Conservation (phyloP, 2,329 filamentous ascomycete species). For the Alternaria arborescens region DNA sequence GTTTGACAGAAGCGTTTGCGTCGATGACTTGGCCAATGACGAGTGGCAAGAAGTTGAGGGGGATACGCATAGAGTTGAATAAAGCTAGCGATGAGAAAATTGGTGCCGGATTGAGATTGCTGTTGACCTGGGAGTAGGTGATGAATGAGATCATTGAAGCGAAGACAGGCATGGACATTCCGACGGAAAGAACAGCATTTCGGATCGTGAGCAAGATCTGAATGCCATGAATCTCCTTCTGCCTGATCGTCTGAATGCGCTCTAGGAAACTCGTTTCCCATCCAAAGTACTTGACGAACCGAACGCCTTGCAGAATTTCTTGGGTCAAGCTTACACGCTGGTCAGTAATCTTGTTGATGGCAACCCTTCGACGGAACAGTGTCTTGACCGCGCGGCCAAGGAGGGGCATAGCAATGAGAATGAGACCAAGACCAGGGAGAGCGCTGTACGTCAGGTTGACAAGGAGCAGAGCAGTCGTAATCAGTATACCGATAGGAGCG, state of each 20-base stretch:
- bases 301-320: slow-evolving; percentile 87
- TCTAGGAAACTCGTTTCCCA: slow-evolving; percentile 90
- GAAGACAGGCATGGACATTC: slow-evolving; percentile 88
- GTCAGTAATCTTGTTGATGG: slow-evolving; percentile 93
- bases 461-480: slow-evolving; percentile 81
- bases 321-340: slow-evolving; percentile 90
- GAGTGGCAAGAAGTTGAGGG: slow-evolving; percentile 86
- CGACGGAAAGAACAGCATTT: slow-evolving; percentile 84
- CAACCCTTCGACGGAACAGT: slow-evolving; percentile 76
- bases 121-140: slow-evolving; percentile 72
- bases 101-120: slow-evolving; percentile 74
- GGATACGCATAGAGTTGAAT: slow-evolving; percentile 90
- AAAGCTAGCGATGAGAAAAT: slow-evolving; percentile 93
- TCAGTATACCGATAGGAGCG: slow-evolving; percentile 76
- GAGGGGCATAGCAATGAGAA: slow-evolving; percentile 79
- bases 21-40: slow-evolving; percentile 91
- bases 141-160: slow-evolving; percentile 96
- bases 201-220: slow-evolving; percentile 83
- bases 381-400: slow-evolving; percentile 79
- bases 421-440: slow-evolving; percentile 83
- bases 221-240: slow-evolving; percentile 81
- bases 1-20: slow-evolving; percentile 82
- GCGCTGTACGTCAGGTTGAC: slow-evolving; percentile 92
- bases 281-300: slow-evolving; percentile 96
- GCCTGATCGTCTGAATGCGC: slow-evolving; percentile 76